Evolutionary conservation across 1,139 yeast species (phyloP), one percentile per base, ranked within the genome.

Genomic region (Pichia sp.): DNA sequence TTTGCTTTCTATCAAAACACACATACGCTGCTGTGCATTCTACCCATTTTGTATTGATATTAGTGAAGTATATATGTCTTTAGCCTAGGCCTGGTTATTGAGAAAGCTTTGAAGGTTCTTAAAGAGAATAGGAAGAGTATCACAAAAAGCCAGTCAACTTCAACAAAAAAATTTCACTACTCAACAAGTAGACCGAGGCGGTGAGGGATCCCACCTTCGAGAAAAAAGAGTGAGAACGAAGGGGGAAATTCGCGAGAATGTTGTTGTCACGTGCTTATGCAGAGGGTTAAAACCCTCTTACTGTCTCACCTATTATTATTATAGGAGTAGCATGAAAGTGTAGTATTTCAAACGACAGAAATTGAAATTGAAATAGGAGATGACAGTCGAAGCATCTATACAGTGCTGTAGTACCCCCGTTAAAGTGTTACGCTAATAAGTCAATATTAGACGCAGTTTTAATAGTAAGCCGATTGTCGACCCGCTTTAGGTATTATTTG

Each of bases 21-120:
- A 70, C 73, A 64, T 71, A 70, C 73, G 62, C 77, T 76, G 71
- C 80, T 75, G 80, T 79, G 83, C 79, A 79, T 75, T 71, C 84
- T 82, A 76, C 81, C 83, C 83, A 78, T 78, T 69, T 71, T 78
- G 74, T 55, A 42, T 50, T 54, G 54, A 44, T 48, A 48, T 57
- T 50, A 49, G 40, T 50, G 30, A 45, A 46, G 38, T 47, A 46
- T 38, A 49, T 51, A 46, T 54, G 42, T 50, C 54, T 51, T 24
- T 56, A 54, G 59, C 57, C 59, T 50, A 54, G 52, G 57, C 57
- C 51, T 56, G 50, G 34, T 50, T 6, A 30, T 44, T 47, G 46
- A 17, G 40, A 38, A 51, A 33, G 27, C 24, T 14, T 7, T 33
- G 16, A 45, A 43, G 33, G 24, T 8, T 4, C 27, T 29, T 27